Base-by-base conservation (phyloP, 2,329 filamentous ascomycete genomes). In the Calonectria ilicicola region DNA sequence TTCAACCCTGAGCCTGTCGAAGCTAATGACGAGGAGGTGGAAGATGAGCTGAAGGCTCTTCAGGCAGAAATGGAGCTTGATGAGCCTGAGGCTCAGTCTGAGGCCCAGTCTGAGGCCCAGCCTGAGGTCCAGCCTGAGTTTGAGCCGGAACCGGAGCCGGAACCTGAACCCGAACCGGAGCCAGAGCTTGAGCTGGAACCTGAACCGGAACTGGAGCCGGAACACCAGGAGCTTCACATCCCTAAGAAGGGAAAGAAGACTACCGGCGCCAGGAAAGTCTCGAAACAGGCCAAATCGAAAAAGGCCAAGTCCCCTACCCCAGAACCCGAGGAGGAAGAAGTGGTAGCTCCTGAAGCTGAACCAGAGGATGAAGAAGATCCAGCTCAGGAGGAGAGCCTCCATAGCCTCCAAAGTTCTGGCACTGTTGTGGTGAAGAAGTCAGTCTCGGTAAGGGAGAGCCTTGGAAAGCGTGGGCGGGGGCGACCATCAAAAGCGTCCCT, bases 241-340 rank as follows among this genome's bases (percentile, higher is more conserved):
- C 85, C 88, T 5, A 91, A 91, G 81, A 91, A 89, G 79, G 88
- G 87, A 29, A 87, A 87, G 62, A 91, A 91, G 76, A 80, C 87
- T 3, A 86, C 86, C 3, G 86, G 82, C n/a, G 82, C 85, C 4
- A 86, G 86, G 53, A 91, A 91, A 75, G 85, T 76, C 0, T 89
- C 89, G 0, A 90, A 90, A 79, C 87, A 89, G 74, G 85, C 85
- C 12, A 88, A 87, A 64, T 72, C 83, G 8, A 86, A 84, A 77
- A 89, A 88, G 76, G 70, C 81, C 9, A 87, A 87, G 74, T 79
- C 83, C 2, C 77, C 81, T 9, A 76, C 80, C 10, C 75, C 80
- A 2, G 72, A 77, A 10, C 76, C 80, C 46, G 79, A 73, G 0
- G 76, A 74, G 29, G 76, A 78, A 42, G 73, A 79, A 9, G 76